Evolutionary conservation across 495 filamentous ascomycete species (phyloP), one percentile per base, ranked within the genome.

Genomic region (Apiosordaria backusii): DNA sequence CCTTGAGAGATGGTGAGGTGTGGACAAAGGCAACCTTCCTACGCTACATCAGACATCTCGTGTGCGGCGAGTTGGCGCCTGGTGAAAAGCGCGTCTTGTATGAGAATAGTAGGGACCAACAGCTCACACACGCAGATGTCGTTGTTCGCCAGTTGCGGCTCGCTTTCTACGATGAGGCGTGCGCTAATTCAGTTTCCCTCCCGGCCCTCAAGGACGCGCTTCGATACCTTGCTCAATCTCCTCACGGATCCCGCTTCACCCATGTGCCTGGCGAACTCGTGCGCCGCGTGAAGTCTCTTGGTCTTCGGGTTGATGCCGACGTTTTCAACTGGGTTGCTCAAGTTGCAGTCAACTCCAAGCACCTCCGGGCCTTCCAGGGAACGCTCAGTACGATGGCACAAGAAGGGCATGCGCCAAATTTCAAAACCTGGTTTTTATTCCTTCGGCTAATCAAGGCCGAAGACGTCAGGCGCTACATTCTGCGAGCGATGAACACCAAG

Each of bases 161-260:
- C 52, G n/a, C 52, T 19, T 55, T 21, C 18, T 55, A 55, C 10
- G 52, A 55, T 22, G 52, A 55, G 52, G 52, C 9, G 52, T 23
- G 52, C 22, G n/a, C 7, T 55, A 6, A 55, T 23, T 4, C 52
- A 22, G 18, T 55, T 81, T 55, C 52, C 3, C 52, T 55, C 7
- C 67, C 73, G 21, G 75, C 78, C 22, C 66, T 79, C 62, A 81
- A 80, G 63, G 65, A 77, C 63, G 80, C 78, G 27, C 67, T 83
- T 45, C 27, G 40, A 1, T 81, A 68, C 62, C 72, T 81, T 25
- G 61, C 53, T 4, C 61, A 60, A 64, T 5, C 70, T 68, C 53
- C 63, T n/a, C 24, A 69, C 58, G 26, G 25, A 35, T 55, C 35
- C 35, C 35, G 35, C 35, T 45, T 45, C 35, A 50, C 62, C 65